Percentiles rank a stretch among this genome's conserved stretches.
These are phyloP conservation scores for Diaporthe sp. DNA, from an alignment of 2,329 filamentous ascomycete genomes.

Conservation along the genomic window DNA sequence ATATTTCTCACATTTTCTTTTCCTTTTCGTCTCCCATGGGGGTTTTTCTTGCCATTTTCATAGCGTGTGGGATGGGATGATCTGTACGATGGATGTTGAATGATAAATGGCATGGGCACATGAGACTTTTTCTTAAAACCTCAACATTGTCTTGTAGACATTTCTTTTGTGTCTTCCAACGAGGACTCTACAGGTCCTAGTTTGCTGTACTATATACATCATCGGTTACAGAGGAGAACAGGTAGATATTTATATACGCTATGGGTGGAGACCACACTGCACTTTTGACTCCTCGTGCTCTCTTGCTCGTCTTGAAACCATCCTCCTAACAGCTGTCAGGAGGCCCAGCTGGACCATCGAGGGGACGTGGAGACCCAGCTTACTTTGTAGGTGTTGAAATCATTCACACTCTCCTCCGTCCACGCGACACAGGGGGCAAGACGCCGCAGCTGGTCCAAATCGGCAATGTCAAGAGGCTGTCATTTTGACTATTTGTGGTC, in stretches of 20 bases:
- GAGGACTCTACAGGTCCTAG: not conserved
- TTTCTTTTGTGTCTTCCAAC: slow-evolving; percentile 19
- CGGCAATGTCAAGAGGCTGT: not conserved
- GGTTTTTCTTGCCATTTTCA: not conserved
- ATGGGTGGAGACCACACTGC: not conserved
- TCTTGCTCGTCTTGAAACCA: not conserved
- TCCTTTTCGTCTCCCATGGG: not conserved
- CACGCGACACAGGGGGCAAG: too few relatives aligned
- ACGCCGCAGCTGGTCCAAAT: not conserved
- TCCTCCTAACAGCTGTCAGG: not conserved
- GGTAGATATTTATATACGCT: slow-evolving; percentile 17
- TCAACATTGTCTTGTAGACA: not conserved
- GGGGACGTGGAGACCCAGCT: not conserved
- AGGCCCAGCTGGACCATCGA: not conserved
- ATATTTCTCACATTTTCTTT: not conserved
- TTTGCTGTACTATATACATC: slow-evolving; percentile 26
- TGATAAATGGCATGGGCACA: slow-evolving; percentile 22
- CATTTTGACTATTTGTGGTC: slow-evolving; percentile 14
- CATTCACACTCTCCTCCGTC: not conserved
- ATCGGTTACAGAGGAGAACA: slow-evolving; percentile 13
- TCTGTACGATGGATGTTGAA: slow-evolving; percentile 39
- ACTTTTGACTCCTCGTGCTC: not conserved
- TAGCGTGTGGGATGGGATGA: slow-evolving; percentile 29
- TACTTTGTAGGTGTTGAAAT: not conserved
- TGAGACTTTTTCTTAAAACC: not conserved